Percentiles rank a stretch among this genome's conserved stretches.
Conservation (phyloP, 2,329 filamentous ascomycete genomes). For the Fusarium scirpi region DNA sequence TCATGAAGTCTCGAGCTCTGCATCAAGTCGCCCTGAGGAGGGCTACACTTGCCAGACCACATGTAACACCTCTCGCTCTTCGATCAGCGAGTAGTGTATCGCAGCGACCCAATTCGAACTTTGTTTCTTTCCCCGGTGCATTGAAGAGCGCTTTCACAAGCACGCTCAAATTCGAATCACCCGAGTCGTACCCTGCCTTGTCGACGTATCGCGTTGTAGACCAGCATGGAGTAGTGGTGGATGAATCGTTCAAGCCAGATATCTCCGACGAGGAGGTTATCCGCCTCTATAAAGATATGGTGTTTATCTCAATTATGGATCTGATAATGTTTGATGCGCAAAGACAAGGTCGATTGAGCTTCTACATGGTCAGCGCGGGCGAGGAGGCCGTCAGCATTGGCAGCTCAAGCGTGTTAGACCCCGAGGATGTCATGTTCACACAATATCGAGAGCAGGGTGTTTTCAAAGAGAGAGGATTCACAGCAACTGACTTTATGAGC, state of each 20-base stretch:
- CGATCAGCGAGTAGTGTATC: conserved; percentile 64
- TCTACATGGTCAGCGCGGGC: conserved; percentile 97
- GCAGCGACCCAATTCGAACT: conserved; percentile 66
- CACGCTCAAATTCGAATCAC: conserved; percentile 80
- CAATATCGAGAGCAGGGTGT: conserved; percentile 96
- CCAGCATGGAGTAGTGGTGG: conserved; percentile 86
- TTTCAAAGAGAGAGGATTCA: conserved; percentile 89
- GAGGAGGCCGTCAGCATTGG: conserved; percentile 96
- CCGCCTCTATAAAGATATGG: conserved; percentile 74
- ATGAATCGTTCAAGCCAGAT: conserved; percentile 76
- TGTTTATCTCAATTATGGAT: conserved; percentile 86
- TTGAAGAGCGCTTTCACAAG: conserved; percentile 93
- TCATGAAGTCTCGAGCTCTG: conserved; percentile 53
- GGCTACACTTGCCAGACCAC: conserved; percentile 41
- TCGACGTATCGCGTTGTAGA: conserved; percentile 93
- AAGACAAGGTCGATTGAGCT: conserved; percentile 90
- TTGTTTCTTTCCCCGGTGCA: conserved; percentile 88
- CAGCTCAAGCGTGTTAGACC: conserved; percentile 83
- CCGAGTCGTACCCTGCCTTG: conserved; percentile 79
- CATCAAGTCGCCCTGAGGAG: conserved; percentile 47
- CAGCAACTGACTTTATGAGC: conserved; percentile 90
- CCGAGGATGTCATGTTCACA: conserved; percentile 89
- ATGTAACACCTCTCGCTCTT: conserved; percentile 39
- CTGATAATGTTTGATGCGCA: conserved; percentile 98
- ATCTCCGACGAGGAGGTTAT: conserved; percentile 72